Conservation (phyloP, 2,329 filamentous ascomycete genomes). For the Fusarium sp. region DNA sequence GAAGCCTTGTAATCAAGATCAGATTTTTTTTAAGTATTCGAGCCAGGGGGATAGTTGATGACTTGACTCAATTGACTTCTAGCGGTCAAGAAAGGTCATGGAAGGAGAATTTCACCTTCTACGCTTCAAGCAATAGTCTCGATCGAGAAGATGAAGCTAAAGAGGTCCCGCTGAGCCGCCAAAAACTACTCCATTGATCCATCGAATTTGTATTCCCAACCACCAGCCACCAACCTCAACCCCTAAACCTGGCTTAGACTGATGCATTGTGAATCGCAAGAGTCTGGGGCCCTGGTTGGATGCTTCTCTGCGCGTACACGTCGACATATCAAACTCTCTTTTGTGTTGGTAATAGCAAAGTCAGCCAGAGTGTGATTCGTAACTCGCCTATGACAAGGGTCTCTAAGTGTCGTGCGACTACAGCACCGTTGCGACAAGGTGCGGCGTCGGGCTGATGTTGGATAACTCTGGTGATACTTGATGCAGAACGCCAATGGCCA, state of each 20-base stretch:
- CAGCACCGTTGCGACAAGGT: conserved; percentile 43
- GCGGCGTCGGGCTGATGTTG: conserved; percentile 24
- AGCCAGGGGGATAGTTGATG: not conserved
- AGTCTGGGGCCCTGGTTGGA: not conserved
- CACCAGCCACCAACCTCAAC: conserved; percentile 6
- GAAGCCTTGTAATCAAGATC: conserved; percentile 1
- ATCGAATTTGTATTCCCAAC: conserved; percentile 18
- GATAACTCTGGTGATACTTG: conserved; percentile 12
- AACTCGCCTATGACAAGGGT: conserved; percentile 36
- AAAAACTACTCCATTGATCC: conserved; percentile 30
- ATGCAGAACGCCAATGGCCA: conserved; percentile 1
- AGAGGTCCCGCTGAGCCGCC: conserved; percentile 36
- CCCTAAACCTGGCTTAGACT: conserved; percentile 10
- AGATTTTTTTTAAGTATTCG: not conserved
- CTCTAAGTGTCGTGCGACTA: conserved; percentile 40
- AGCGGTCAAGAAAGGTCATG: conserved; percentile 11
- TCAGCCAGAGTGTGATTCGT: conserved; percentile 36
- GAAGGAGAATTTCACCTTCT: not conserved
- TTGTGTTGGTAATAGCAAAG: not conserved
- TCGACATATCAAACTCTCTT: not conserved
- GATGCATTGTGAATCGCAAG: conserved; percentile 37
- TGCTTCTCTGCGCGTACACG: conserved; percentile 10
- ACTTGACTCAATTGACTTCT: conserved; percentile 8
- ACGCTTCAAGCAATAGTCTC: conserved; percentile 17
- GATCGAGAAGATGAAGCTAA: conserved; percentile 14